phyloP scores from a whole-genome alignment of 768 basidiomycete genomes.

The Rhizopogon sp. region DNA sequence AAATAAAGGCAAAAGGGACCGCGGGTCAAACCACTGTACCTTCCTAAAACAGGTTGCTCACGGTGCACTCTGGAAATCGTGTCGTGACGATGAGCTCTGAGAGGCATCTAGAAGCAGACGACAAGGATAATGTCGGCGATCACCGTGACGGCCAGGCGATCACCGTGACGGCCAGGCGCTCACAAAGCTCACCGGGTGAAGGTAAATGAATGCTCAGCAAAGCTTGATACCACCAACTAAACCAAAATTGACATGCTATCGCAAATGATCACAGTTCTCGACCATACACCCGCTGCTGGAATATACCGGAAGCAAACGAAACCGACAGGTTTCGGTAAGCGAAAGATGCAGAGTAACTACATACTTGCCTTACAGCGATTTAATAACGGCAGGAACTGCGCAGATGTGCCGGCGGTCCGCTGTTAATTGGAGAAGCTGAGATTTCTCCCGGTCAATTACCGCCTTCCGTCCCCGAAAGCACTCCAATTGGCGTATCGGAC shows the following conservation, averaged over 20 bases:
- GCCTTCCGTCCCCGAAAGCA: background rate
- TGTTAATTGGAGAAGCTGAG: background rate
- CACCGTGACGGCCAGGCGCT: conserved; percentile 15
- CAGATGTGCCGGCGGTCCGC: no score
- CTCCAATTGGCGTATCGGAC: no score
- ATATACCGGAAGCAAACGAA: background rate
- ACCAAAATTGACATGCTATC: background rate
- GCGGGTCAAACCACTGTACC: conserved; percentile 24
- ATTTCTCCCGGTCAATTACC: background rate
- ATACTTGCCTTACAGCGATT: background rate
- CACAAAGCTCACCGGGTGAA: background rate
- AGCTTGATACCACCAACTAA: background rate
- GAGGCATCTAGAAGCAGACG: conserved; percentile 5
- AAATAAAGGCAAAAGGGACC: conserved; percentile 4
- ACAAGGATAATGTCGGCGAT: conserved; percentile 21
- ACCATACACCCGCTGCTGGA: background rate
- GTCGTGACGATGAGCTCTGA: conserved; percentile 12
- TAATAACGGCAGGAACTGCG: background rate
- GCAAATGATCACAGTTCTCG: background rate
- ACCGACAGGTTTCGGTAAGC: no score
- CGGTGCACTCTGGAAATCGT: background rate
- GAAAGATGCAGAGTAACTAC: no score
- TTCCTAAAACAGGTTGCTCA: conserved; percentile 23
- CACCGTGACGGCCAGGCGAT: conserved; percentile 12
- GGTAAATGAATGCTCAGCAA: background rate